phyloP scores from a whole-genome alignment of 2,329 filamentous ascomycete species.

The Fusarium coicis region DNA sequence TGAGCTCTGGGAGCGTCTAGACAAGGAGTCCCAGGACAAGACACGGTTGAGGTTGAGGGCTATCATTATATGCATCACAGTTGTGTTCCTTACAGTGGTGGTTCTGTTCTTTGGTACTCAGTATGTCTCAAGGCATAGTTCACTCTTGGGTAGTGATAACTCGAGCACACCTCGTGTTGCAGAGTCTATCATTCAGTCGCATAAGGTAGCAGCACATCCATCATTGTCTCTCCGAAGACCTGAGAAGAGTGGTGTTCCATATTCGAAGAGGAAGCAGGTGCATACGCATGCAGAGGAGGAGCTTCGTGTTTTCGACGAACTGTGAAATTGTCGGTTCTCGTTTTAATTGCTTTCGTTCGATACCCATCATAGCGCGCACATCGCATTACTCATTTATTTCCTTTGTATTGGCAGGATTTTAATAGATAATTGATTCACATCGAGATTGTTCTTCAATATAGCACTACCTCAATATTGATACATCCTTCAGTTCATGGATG shows the following conservation, averaged over 20 bases:
- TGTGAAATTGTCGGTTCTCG: conserved; percentile 45
- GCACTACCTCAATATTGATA: neutral
- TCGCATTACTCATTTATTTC: neutral
- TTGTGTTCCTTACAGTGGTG: conserved; percentile 60
- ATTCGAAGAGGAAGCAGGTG: conserved; percentile 43
- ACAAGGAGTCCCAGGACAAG: conserved; percentile 74
- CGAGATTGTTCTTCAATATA: neutral
- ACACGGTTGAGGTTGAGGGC: conserved; percentile 71
- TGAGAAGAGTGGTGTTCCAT: conserved; percentile 37
- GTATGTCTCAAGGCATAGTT: conserved; percentile 32
- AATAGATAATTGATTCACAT: neutral
- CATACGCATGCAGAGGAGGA: conserved; percentile 48
- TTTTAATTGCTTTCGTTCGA: conserved; percentile 8
- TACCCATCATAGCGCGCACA: conserved; percentile 20
- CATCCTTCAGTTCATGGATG: neutral
- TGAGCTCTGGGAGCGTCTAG: conserved; percentile 73
- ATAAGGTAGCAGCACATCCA: conserved; percentile 37
- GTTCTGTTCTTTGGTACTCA: conserved; percentile 52
- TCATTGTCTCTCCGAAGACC: conserved; percentile 32
- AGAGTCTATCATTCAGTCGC: conserved; percentile 39
- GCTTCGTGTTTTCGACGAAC: conserved; percentile 59
- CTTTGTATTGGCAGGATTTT: neutral
- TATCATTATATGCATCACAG: conserved; percentile 69
- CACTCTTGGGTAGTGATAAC: conserved; percentile 11
- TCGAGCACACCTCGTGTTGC: conserved; percentile 26